Base-by-base conservation (phyloP, 352 stramenopile species). In the Pythium plurisporium region DNA sequence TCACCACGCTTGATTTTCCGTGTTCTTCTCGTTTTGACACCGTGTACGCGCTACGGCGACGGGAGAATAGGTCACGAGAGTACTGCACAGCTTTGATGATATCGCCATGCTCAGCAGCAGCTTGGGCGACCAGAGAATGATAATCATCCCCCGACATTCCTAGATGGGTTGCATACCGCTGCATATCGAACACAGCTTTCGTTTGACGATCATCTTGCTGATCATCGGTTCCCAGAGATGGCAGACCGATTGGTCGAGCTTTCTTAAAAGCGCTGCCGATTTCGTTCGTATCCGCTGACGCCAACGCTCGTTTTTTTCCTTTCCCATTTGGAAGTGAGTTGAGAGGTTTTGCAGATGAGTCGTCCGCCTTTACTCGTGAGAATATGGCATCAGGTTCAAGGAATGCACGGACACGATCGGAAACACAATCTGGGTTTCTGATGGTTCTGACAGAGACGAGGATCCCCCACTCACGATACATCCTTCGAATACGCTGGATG, bases 371-470 rank as follows among this genome's bases (percentile, higher is more conserved):
- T 5, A 42, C 29, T 1, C 44, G 56, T 31, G 50, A 42, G 51
- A 87, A 89, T 31, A 89, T 62, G 14, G 72, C 22, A 2, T 79
- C 62, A 17, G 77, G 69, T 36, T 67, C 61, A 36, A 89, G 79
- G 14, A 76, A 51, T 5, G 55, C 25, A 17, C 76, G 79, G 26
- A 91, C 55, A 31, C 70, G 78, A 3, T 45, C 43, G 26, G 85
- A 69, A 8, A 79, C 69, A 12, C 52, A 42, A 19, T 77, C 63
- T 37, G 66, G 59, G 54, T 89, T 65, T 15, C 74, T 73, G 4
- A 91, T 20, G 19, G 65, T 73, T 26, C 60, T 64, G 10, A 91
- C 17, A 0, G 81, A 89, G 7, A 91, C 62, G 12, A 88, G n/a
- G 14, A 84, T 36, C n/a, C 66, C 62, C 41, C 76, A 82, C n/a